Conservation (phyloP, 2,329 filamentous ascomycete genomes). For the Metarhizium brunneum region DNA sequence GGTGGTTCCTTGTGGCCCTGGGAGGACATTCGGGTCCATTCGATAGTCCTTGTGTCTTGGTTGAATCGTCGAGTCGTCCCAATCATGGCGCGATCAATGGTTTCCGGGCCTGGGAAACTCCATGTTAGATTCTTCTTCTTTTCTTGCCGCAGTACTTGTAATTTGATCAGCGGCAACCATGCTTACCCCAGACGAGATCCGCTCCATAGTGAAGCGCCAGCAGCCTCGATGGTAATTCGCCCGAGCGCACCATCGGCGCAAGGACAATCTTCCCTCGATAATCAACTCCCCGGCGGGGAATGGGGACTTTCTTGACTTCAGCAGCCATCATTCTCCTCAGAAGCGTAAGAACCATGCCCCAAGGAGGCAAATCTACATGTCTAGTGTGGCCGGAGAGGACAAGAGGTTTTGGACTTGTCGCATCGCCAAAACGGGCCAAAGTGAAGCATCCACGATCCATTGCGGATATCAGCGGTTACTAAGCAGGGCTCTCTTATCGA, state of each 20-base stretch:
- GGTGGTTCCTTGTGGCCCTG: conserved; percentile 53
- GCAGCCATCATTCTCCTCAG: conserved; percentile 48
- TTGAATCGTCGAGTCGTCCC: conserved; percentile 75
- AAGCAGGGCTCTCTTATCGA: neutral
- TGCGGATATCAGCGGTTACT: neutral
- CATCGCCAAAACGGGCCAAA: neutral
- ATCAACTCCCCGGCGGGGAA: conserved; percentile 81
- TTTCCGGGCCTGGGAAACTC: conserved; percentile 64
- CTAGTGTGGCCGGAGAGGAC: neutral
- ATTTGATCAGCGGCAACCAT: neutral
- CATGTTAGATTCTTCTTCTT: neutral
- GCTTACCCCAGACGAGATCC: conserved; percentile 85
- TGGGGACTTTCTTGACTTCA: conserved; percentile 61
- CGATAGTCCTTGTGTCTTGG: conserved; percentile 65
- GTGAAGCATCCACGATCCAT: too few species aligned
- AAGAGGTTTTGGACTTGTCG: neutral
- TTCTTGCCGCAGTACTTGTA: neutral
- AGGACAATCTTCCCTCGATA: conserved; percentile 91
- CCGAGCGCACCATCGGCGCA: conserved; percentile 96
- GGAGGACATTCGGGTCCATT: conserved; percentile 71
- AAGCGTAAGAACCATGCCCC: conserved; percentile 22
- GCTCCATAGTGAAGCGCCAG: conserved; percentile 90
- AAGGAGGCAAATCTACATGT: conserved; percentile 9
- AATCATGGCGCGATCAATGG: conserved; percentile 84
- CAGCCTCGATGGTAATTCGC: conserved; percentile 83